Conservation (phyloP, 768 basidiomycete genomes). For the Mycena filopes region DNA sequence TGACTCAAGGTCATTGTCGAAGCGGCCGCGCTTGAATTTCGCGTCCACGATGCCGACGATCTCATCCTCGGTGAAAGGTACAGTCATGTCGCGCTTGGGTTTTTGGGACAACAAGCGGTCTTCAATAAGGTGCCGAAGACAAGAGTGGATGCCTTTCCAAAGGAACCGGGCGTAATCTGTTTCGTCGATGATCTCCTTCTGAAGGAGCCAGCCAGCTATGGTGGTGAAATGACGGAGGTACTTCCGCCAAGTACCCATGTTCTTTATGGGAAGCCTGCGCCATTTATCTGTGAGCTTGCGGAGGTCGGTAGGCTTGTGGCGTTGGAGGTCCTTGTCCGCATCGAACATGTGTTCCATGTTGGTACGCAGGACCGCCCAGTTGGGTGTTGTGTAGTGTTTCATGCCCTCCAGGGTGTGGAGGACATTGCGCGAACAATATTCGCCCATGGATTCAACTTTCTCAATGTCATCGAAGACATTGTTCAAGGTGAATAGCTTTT, state of each 20-base stretch:
- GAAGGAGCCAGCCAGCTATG: constrained; percentile 1
- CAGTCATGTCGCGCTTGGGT: constrained; percentile 4
- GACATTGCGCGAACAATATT: constrained; percentile 8
- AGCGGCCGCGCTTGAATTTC: constrained; percentile 1
- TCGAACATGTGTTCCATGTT: constrained; percentile 10
- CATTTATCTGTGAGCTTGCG: constrained; percentile 9
- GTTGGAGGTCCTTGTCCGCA: constrained; percentile 5
- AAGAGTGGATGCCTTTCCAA: not conserved
- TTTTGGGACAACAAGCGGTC: constrained; percentile 5
- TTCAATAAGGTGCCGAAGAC: too few relatives aligned
- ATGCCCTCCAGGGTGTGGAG: constrained; percentile 7
- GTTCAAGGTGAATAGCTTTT: constrained; percentile 3
- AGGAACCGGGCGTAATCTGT: not conserved
- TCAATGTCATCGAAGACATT: not conserved
- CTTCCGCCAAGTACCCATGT: not conserved
- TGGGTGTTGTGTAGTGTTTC: not conserved
- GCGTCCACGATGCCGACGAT: not conserved
- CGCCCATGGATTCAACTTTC: constrained; percentile 7
- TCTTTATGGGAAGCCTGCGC: constrained; percentile 7
- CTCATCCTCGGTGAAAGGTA: not conserved
- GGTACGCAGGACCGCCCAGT: not conserved
- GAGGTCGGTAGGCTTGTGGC: not conserved
- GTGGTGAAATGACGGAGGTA: not conserved
- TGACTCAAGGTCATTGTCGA: not conserved
- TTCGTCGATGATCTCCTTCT: not conserved